Evolutionary conservation across 345 rosid species (phyloP), one percentile per base, ranked within the genome.

Genomic region (Populus euphratica): DNA sequence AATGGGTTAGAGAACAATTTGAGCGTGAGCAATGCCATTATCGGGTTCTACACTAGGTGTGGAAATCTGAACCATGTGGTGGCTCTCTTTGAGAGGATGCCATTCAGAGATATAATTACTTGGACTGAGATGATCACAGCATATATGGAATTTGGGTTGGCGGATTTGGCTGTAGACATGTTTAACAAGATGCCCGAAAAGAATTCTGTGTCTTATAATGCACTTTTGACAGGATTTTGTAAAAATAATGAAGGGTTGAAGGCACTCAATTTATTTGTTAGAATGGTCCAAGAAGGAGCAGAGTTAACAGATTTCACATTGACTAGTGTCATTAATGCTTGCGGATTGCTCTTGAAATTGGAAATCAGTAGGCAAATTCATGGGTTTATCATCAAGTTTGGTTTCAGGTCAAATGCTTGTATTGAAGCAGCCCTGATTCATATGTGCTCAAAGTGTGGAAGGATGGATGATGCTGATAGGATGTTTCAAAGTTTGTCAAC

Each of bases 391-490:
- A 39, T 82, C 2, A 94, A 93, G 90, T 89, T 85, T 70, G 95
- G 97, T 82, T 83, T 66, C 50, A 78, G 73, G 79, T 86, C 85
- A 38, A 93, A 90, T 85, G 83, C 77, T 84, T 83, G 69, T 79
- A 88, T 91, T 74, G 89, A 88, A 71, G 84, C 92, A 49, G 92
- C 95, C 49, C 81, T 94, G 85, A 82, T 93, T 69, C 93, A 94
- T 82, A 93, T 91, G 97, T 90, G 88, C 84, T 79, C 89, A 59
- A 88, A 89, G 85, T 94, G 97, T 82, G 97, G 88, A 74, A 88
- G 97, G 78, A 90, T 90, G 90, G 78, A 27, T 1, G 97, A 90
- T 85, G 97, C 97, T 41, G 88, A 89, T 66, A 89, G 86, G 81
- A 88, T 94, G 82, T 90, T 86, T 76, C 63, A 31, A 13, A 83